Conservation (phyloP, 345 rosid genomes). For the Moricandia arvensis region DNA sequence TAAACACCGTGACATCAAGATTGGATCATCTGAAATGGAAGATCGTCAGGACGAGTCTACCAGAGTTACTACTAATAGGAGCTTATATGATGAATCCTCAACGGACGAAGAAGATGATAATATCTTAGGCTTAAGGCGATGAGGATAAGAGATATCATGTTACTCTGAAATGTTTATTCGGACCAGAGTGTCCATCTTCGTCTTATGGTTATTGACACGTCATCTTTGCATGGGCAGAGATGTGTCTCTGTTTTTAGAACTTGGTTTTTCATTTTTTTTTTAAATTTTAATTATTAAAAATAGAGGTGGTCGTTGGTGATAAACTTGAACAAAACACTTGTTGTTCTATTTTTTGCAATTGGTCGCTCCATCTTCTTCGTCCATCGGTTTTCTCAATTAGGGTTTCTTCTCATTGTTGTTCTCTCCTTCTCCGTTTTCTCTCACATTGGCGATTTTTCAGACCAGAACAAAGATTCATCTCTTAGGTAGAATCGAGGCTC, state of each 20-base stretch:
- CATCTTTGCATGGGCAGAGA: slow-evolving; percentile 16
- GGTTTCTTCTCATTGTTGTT: slow-evolving; percentile 26
- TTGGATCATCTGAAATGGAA: slow-evolving; percentile 39
- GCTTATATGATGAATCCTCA: slow-evolving; percentile 18
- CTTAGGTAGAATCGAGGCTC: slow-evolving; percentile 35
- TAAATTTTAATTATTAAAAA: not conserved
- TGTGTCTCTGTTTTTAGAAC: slow-evolving; percentile 26
- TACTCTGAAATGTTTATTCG: not conserved
- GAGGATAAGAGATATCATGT: not conserved
- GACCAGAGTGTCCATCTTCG: not conserved
- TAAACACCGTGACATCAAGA: slow-evolving; percentile 60
- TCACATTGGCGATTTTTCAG: slow-evolving; percentile 4
- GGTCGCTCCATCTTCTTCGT: slow-evolving; percentile 24
- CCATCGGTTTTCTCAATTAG: slow-evolving; percentile 39
- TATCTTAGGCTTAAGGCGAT: slow-evolving; percentile 10
- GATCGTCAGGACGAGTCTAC: slow-evolving; percentile 32
- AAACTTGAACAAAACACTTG: slow-evolving; percentile 27
- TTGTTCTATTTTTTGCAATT: slow-evolving; percentile 19
- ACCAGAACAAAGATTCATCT: not conserved
- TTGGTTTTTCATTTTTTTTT: not conserved
- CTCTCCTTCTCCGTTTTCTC: slow-evolving; percentile 13
- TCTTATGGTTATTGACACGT: slow-evolving; percentile 15
- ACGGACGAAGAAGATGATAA: slow-evolving; percentile 29
- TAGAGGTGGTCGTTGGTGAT: slow-evolving; percentile 31
- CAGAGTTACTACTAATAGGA: slow-evolving; percentile 22